A percentile compares a stretch with the other conserved stretches of the same genome.
Evolutionary conservation across 495 filamentous ascomycete species (phyloP).

Genomic region (Penicillium ucsense): DNA sequence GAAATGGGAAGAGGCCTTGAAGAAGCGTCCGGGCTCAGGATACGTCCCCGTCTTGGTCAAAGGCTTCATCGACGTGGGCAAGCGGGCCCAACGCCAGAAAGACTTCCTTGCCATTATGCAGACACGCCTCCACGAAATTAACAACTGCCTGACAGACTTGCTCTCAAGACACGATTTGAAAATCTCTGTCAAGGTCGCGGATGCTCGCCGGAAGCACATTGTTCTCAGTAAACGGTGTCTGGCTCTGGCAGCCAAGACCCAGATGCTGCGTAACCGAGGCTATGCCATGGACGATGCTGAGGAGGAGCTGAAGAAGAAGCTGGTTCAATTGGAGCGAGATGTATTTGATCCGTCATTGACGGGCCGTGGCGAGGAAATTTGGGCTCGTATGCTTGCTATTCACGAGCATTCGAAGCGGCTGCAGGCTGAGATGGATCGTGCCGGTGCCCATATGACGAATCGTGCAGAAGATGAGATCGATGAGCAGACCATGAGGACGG

Average conservation of each 20-base stretch:
- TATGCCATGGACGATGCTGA: conserved; percentile 89
- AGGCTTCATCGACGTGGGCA: conserved; percentile 61
- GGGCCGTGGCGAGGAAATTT: conserved; percentile 86
- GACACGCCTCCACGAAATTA: conserved; percentile 81
- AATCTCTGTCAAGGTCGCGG: conserved; percentile 67
- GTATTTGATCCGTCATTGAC: conserved; percentile 77
- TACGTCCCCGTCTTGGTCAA: conserved; percentile 65
- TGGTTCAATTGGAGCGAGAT: conserved; percentile 60
- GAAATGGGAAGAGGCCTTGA: conserved; percentile 90
- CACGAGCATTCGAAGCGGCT: conserved; percentile 70
- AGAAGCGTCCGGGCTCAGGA: conserved; percentile 67
- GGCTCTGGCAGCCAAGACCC: conserved; percentile 78
- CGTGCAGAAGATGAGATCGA: conserved; percentile 50
- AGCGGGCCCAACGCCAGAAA: conserved; percentile 69
- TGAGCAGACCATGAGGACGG: conserved; percentile 67
- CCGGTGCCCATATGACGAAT: conserved; percentile 39
- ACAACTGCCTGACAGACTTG: conserved; percentile 66
- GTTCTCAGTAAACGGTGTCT: conserved; percentile 74
- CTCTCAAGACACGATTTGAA: conserved; percentile 75
- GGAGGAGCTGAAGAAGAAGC: conserved; percentile 80
- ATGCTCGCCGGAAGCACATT: conserved; percentile 70
- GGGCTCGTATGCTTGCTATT: conserved; percentile 84
- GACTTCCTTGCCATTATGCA: conserved; percentile 64
- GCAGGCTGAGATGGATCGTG: conserved; percentile 66
- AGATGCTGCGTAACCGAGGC: conserved; percentile 81